Percentiles rank a stretch among this genome's conserved stretches.
phyloP scores from a whole-genome alignment of 345 rosid species.

The Capsella bursapastoris region DNA sequence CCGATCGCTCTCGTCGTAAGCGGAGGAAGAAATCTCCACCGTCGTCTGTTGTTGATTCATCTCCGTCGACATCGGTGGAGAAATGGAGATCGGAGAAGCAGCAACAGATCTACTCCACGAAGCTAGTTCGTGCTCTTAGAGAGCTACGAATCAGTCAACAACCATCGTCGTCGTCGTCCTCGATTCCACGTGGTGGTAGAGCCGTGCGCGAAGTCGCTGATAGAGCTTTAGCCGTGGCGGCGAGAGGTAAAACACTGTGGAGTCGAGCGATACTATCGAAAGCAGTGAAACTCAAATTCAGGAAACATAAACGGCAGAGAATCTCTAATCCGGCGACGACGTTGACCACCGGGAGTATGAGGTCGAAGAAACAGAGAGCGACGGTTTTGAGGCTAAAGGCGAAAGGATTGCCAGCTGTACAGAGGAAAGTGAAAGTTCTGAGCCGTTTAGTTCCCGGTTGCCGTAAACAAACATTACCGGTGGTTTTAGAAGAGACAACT shows the following conservation, averaged over 20 bases:
- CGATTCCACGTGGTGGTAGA: constrained; percentile 57
- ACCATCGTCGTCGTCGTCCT: constrained; percentile 34
- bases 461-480: constrained; percentile 85
- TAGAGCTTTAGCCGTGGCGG: constrained; percentile 69
- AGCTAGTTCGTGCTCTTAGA: constrained; percentile 70
- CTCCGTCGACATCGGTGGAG: constrained; percentile 38
- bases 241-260: constrained; percentile 86
- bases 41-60: neutral
- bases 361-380: constrained; percentile 70
- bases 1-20: constrained; percentile 63
- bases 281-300: constrained; percentile 72
- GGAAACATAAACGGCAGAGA: constrained; percentile 67
- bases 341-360: constrained; percentile 40
- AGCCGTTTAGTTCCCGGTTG: constrained; percentile 98
- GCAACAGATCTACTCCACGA: constrained; percentile 81
- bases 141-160: constrained; percentile 52
- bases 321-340: constrained; percentile 26
- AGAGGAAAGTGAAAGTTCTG: constrained; percentile 77
- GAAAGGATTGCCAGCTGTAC: constrained; percentile 72
- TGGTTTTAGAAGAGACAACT: constrained; percentile 87
- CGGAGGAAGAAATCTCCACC: constrained; percentile 65
- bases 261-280: constrained; percentile 89
- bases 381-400: constrained; percentile 65
- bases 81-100: constrained; percentile 87
- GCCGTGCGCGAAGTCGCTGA: constrained; percentile 93